These are phyloP conservation scores for Clitopilus passeckerianus DNA, from an alignment of 768 basidiomycete genomes.

Conservation along the genomic window DNA sequence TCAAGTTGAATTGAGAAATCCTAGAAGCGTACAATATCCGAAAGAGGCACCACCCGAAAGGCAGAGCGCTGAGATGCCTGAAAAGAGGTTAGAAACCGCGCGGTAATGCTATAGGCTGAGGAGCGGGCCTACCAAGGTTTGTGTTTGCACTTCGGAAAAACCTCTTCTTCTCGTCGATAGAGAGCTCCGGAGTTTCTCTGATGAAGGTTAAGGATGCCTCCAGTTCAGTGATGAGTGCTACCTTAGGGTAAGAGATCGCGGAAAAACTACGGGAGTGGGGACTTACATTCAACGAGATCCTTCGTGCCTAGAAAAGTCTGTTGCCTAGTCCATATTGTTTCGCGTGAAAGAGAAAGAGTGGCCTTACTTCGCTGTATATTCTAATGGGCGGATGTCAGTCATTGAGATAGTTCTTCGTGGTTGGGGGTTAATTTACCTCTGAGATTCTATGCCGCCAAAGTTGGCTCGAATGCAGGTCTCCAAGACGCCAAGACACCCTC, in stretches of 20 bases:
- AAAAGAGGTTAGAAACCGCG: neutral
- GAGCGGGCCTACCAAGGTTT: slow-evolving; percentile 57
- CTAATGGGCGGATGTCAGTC: slow-evolving; percentile 28
- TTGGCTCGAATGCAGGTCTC: slow-evolving; percentile 89
- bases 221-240: slow-evolving; percentile 80
- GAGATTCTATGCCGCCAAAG: slow-evolving; percentile 89
- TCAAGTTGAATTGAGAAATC: neutral
- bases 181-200: slow-evolving; percentile 65
- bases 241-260: slow-evolving; percentile 5
- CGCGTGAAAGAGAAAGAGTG: slow-evolving; percentile 2
- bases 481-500: slow-evolving; percentile 83
- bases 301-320: slow-evolving; percentile 94
- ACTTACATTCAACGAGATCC: slow-evolving; percentile 76
- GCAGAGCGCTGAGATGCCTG: slow-evolving; percentile 80
- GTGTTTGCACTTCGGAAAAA: slow-evolving; percentile 90
- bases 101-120: neutral
- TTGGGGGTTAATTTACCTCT: slow-evolving; percentile 38
- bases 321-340: slow-evolving; percentile 7
- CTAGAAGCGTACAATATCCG: slow-evolving; percentile 71
- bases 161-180: slow-evolving; percentile 82
- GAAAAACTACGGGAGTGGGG: neutral
- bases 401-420: neutral
- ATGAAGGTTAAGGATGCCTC: slow-evolving; percentile 73
- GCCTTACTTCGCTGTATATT: slow-evolving; percentile 87
- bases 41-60: slow-evolving; percentile 95